Conservation (phyloP, 306 rosid genomes). For the Astragalus glycyphyllos region DNA sequence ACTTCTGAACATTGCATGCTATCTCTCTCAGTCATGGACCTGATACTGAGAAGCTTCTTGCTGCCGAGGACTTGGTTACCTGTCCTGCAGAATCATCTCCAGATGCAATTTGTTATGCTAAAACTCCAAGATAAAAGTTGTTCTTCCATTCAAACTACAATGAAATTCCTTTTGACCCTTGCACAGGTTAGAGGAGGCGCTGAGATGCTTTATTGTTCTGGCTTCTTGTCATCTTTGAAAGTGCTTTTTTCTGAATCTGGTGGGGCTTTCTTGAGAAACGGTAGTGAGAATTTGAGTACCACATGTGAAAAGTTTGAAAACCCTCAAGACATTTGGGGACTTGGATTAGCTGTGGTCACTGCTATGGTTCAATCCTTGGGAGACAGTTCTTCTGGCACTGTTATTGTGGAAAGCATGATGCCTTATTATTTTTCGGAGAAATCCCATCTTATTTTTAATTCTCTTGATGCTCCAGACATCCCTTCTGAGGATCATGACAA, state of each 20-base stretch:
- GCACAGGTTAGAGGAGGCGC: conserved; percentile 90
- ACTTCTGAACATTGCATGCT: conserved; percentile 72
- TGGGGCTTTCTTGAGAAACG: conserved; percentile 45
- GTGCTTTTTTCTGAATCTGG: conserved; percentile 63
- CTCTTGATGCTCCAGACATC: conserved; percentile 77
- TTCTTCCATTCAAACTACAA: conserved; percentile 58
- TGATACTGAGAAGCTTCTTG: conserved; percentile 72
- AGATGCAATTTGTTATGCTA: conserved; percentile 65
- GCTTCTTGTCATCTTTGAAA: conserved; percentile 77
- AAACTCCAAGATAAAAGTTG: conserved; percentile 75
- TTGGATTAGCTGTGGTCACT: conserved; percentile 85
- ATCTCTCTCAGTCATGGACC: conserved; percentile 70
- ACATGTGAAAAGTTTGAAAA: conserved; percentile 57
- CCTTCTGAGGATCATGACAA: conserved; percentile 78
- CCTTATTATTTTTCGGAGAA: conserved; percentile 85
- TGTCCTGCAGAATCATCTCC: conserved; percentile 73
- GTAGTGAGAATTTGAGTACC: conserved; percentile 46
- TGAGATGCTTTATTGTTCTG: conserved; percentile 76
- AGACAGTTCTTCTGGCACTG: conserved; percentile 69
- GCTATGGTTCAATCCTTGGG: conserved; percentile 89
- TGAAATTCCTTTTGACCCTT: conserved; percentile 88
- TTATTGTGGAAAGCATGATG: conserved; percentile 73
- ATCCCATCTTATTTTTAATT: conserved; percentile 63
- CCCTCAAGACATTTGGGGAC: conserved; percentile 82
- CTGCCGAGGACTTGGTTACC: conserved; percentile 85